phyloP scores from a whole-genome alignment of 164 flowering plant genomes.

The Aristolochia fimbriata region DNA sequence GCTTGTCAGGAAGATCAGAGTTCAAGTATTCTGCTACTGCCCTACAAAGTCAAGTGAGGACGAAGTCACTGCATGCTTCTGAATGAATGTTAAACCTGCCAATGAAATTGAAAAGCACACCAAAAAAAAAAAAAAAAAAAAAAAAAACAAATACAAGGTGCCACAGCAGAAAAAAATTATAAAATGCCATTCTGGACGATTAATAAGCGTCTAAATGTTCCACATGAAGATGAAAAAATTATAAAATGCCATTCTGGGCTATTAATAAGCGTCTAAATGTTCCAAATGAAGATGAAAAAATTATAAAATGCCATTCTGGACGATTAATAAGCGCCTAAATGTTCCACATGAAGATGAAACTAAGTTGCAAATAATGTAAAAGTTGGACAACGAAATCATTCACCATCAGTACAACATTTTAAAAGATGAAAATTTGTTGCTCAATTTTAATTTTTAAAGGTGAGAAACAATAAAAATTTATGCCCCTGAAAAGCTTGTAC shows the following conservation, averaged over 20 bases:
- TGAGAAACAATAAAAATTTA: too few species aligned
- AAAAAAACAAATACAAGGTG: background rate
- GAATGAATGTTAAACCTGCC: too few species aligned
- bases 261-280: too few species aligned
- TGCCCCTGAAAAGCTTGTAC: too few species aligned
- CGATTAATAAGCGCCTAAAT: background rate
- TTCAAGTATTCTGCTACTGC: conserved; percentile 75
- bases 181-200: background rate
- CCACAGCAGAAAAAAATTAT: background rate
- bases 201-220: background rate
- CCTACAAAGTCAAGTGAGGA: conserved; percentile 23
- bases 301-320: background rate
- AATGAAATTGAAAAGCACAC: background rate
- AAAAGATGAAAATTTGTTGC: too few species aligned
- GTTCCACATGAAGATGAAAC: background rate
- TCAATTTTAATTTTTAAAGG: too few species aligned
- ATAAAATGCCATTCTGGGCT: too few species aligned
- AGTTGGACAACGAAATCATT: background rate
- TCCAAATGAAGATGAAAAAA: too few species aligned
- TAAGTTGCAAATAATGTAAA: background rate
- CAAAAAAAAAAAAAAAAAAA: background rate
- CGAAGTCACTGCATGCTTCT: background rate
- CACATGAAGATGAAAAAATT: too few species aligned
- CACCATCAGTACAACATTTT: too few species aligned
- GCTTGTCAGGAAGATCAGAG: conserved; percentile 59